Conservation (phyloP, 208 protist genomes). For the Crithidia fasciculata region DNA sequence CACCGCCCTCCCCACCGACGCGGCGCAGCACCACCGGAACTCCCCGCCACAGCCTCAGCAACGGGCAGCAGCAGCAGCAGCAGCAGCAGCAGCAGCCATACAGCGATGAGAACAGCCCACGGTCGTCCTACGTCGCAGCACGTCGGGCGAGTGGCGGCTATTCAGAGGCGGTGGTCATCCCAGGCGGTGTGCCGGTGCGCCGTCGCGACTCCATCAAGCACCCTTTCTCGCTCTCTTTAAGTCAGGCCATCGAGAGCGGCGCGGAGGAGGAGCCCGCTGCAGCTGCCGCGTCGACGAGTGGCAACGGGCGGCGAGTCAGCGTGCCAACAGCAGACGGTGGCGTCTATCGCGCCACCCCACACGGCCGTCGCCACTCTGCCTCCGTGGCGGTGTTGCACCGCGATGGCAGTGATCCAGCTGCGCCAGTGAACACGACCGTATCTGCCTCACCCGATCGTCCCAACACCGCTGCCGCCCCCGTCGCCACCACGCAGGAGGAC, state of each 20-base stretch:
- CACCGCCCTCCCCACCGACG: not conserved
- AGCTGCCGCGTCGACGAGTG: not conserved
- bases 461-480: not conserved
- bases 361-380: slow-evolving; percentile 16
- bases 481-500: slow-evolving; percentile 28
- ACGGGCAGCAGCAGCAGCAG: not conserved
- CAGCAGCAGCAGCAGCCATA: too few species aligned
- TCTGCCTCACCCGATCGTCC: slow-evolving; percentile 11
- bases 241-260: not conserved
- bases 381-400: slow-evolving; percentile 12
- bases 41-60: slow-evolving; percentile 9
- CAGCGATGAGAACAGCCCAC: slow-evolving; percentile 4
- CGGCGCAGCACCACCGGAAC: slow-evolving; percentile 10
- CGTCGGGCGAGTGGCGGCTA: not conserved
- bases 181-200: slow-evolving; percentile 10
- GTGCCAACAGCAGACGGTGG: not conserved
- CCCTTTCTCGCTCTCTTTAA: slow-evolving; percentile 6
- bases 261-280: too few species aligned
- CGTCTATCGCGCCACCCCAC: slow-evolving; percentile 6
- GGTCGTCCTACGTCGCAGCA: not conserved
- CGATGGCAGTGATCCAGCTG: not conserved
- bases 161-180: not conserved
- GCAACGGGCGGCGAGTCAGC: not conserved
- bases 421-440: slow-evolving; percentile 9
- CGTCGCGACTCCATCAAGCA: slow-evolving; percentile 18